Evolutionary conservation across 2,329 filamentous ascomycete species (phyloP).

Genomic region (Botrytis elliptica): DNA sequence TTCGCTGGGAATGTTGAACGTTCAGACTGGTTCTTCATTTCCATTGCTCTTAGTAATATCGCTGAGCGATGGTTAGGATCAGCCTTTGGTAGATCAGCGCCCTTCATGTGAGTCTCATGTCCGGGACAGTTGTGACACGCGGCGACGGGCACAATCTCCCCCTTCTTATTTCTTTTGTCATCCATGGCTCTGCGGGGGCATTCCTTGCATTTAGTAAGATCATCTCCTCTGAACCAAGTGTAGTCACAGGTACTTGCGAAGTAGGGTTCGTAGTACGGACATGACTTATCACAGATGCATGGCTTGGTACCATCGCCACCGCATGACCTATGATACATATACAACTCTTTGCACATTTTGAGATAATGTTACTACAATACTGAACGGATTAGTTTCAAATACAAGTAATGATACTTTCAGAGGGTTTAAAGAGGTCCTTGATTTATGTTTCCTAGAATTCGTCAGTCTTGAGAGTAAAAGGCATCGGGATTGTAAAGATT

Average conservation of each 20-base stretch:
- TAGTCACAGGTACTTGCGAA: not conserved
- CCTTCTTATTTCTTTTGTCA: not conserved
- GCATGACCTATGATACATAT: not conserved
- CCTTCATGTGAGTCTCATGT: not conserved
- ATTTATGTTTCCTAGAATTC: not conserved
- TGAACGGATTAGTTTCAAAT: not conserved
- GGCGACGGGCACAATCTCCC: not conserved
- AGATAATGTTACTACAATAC: not conserved
- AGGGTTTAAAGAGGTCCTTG: not conserved
- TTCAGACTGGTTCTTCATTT: not conserved
- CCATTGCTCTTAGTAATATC: not conserved
- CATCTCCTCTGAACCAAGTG: not conserved
- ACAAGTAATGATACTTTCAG: not conserved
- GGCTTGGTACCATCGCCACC: not conserved
- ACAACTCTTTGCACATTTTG: not conserved
- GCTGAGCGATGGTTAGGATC: not conserved
- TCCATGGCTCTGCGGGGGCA: not conserved
- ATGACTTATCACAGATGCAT: slow-evolving; percentile 8
- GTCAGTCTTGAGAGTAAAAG: not conserved
- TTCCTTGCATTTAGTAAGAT: not conserved
- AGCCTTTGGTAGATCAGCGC: not conserved
- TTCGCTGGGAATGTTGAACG: not conserved
- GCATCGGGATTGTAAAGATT: too few species aligned
- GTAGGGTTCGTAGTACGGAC: not conserved
- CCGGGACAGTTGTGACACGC: not conserved